A percentile compares a stretch with the other conserved stretches of the same genome.
Evolutionary conservation across 257 asterid species (phyloP).

Genomic region (Rhazya stricta): DNA sequence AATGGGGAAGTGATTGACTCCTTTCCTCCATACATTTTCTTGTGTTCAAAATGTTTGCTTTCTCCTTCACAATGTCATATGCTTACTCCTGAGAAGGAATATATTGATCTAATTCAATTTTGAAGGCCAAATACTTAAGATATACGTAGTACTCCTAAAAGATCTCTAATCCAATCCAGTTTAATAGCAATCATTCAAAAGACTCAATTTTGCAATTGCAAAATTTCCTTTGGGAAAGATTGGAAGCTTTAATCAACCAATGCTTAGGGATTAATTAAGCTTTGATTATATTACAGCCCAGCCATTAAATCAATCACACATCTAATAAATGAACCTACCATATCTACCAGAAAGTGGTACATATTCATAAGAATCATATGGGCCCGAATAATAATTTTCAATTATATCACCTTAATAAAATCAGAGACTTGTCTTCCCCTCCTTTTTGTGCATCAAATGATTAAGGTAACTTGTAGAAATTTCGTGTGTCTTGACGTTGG

Average conservation of each 20-base stretch:
- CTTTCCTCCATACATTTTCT: slow-evolving; percentile 1
- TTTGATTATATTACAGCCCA: background rate
- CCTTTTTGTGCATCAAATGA: background rate
- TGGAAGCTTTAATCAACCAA: slow-evolving; percentile 3
- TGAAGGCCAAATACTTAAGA: too few species aligned
- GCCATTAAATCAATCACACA: background rate
- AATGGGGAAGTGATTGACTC: slow-evolving; percentile 74
- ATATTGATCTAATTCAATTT: background rate
- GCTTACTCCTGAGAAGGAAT: background rate
- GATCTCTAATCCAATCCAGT: too few species aligned
- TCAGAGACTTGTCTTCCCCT: background rate
- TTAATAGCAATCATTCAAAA: too few species aligned
- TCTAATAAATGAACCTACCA: background rate
- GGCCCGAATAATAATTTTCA: slow-evolving; percentile 13
- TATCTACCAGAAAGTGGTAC: background rate
- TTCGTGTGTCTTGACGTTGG: background rate
- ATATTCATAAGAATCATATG: background rate
- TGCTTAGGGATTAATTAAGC: slow-evolving; percentile 3
- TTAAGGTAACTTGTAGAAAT: background rate
- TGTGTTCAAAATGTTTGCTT: background rate
- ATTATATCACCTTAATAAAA: slow-evolving; percentile 3
- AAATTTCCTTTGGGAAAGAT: too few species aligned
- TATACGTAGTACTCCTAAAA: too few species aligned
- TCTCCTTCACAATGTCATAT: background rate
- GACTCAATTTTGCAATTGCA: too few species aligned